Base-by-base conservation (phyloP, 805 yeast genomes). In the Henningerozyma blattae region DNA sequence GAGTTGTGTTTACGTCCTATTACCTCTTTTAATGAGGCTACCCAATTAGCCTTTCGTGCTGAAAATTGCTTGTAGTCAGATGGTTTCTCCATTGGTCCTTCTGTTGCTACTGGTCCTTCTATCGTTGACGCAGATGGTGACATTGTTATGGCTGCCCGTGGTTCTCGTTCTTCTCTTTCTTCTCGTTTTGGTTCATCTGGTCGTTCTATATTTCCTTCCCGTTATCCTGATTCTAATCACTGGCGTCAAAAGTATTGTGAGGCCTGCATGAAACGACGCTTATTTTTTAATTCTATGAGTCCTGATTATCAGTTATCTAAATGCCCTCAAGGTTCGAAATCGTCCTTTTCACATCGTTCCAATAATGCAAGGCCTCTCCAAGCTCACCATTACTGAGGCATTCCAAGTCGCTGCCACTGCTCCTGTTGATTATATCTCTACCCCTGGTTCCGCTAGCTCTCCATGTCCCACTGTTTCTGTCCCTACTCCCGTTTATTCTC, bases 31-130 rank as follows among this genome's bases (percentile, higher is more conserved):
- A 19, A 29, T 19, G 31, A 28, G 22, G 31, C 31, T 14, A 16
- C 31, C 14, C 31, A 19, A 19, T 16, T 29, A 20, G 31, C 31
- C 14, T 29, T 25, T n/a, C 16, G 22, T 19, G 25, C 31, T 29
- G 24, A 5, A 7, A 24, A 29, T n/a, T 29, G 31, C n/a, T 20
- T 20, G 22, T 18, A 19, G n/a, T 18, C 31, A 4, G 22, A 18
- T 29, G 15, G 8, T 7, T 19, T 29, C 4, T 5, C 15, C 19
- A 20, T 7, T 18, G 9, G 22, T 29, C n/a, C n/a, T n/a, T 13
- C 31, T 18, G 10, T 22, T 6, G 31, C 20, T 4, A 5, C 22
- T 18, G 22, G 22, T 18, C 10, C 9, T 18, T 28, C 6, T 28
- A 4, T 22, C 13, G 20, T 28, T 18, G 22, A 28, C n/a, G 31